Base-by-base conservation (phyloP, 1,139 yeast genomes). In the Pneumocystis oryctolagi region DNA sequence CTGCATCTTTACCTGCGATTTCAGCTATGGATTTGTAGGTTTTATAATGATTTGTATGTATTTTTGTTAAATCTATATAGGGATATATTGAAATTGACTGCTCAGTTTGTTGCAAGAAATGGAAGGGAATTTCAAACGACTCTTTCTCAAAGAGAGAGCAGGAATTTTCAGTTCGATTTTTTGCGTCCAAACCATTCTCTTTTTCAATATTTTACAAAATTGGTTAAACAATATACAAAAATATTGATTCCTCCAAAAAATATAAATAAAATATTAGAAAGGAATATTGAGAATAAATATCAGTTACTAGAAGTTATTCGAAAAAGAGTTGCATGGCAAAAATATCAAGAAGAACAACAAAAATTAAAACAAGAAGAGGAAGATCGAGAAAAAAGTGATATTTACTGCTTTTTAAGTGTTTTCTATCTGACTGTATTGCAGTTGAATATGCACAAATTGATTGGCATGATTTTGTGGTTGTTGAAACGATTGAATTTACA, bases 391-490 rank as follows among this genome's bases (percentile, higher is more conserved):
- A 67, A 71, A 73, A 77, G 65, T 64, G 42, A 42, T 62, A 64
- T 56, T n/a, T 67, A 65, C 12, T 14, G 1, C 12, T n/a, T 30
- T 28, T 61, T n/a, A 5, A 32, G 5, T 5, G 9, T 25, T 8
- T 20, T 12, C 5, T 2, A 12, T 31, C 18, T 35, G 16, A 32
- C 12, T 59, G 5, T 34, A 18, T 25, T 37, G 16, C 6, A 64
- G 63, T 82, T 34, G 83, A 81, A 60, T 87, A 79, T 73, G 90
- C 94, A 0, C 81, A 85, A 37, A 84, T 89, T 32, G 90, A 90
- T 73, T 92, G 98, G 98, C 84, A 84, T 66, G 88, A 87, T 66
- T 89, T 89, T 70, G 76, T 79, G 1, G 77, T 89, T 20, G 86
- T 87, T 2, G 89, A 84, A 61, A 82, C 84, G 1, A 77, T 89